Percentiles rank a stretch among this genome's conserved stretches.
Conservation (phyloP, 1,284 basidiomycete species). For the Ganoderma lucidum region DNA sequence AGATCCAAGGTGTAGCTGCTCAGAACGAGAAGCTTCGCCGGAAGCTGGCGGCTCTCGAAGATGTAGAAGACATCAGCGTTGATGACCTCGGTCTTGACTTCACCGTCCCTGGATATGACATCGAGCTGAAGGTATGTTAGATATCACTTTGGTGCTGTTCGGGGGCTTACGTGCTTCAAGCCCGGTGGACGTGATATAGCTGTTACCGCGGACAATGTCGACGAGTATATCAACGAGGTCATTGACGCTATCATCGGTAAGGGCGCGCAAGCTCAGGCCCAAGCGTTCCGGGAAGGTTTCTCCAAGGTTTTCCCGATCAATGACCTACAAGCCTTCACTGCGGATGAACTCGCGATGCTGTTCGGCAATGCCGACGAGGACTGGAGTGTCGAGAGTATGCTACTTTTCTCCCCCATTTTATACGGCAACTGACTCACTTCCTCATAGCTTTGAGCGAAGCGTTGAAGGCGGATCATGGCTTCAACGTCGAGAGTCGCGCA, state of each 20-base stretch:
- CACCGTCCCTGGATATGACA: slow-evolving; percentile 94
- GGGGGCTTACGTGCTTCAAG: slow-evolving; percentile 44
- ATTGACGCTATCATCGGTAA: slow-evolving; percentile 84
- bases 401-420: not conserved
- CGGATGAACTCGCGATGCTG: slow-evolving; percentile 92
- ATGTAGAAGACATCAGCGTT: slow-evolving; percentile 62
- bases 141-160: not conserved
- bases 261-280: slow-evolving; percentile 78
- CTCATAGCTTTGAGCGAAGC: slow-evolving; percentile 83
- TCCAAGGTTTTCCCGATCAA: slow-evolving; percentile 93
- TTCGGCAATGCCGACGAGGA: slow-evolving; percentile 97
- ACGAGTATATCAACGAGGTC: slow-evolving; percentile 87
- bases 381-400: slow-evolving; percentile 89
- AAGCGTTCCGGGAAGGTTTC: slow-evolving; percentile 91
- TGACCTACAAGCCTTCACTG: slow-evolving; percentile 91
- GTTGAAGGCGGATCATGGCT: slow-evolving; percentile 98
- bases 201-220: slow-evolving; percentile 88
- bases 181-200: slow-evolving; percentile 80
- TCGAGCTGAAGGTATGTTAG: slow-evolving; percentile 81
- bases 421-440: slow-evolving; percentile 25
- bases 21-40: slow-evolving; percentile 63
- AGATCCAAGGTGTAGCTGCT: slow-evolving; percentile 70
- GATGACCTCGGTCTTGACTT: slow-evolving; percentile 95
- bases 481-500: slow-evolving; percentile 92
- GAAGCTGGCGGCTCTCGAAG: slow-evolving; percentile 65